Evolutionary conservation across 2,329 filamentous ascomycete species (phyloP).

Genomic region (Metarhizium sp.): DNA sequence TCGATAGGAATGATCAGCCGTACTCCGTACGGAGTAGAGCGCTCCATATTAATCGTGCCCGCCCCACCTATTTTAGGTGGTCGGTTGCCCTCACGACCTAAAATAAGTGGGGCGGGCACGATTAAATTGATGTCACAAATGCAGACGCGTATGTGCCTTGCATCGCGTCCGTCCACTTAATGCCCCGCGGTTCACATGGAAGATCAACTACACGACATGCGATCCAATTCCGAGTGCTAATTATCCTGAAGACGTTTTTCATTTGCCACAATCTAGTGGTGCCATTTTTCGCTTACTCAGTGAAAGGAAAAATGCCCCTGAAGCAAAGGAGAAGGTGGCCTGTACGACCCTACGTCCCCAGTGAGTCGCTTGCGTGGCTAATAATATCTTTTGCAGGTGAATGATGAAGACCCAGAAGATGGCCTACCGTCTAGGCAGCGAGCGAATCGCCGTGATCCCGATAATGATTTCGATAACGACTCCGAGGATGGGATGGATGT

Average conservation of each 20-base stretch:
- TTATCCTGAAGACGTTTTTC: not conserved
- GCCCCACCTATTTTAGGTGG: too few relatives aligned
- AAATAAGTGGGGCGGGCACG: too few relatives aligned
- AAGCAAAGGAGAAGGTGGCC: slow-evolving; percentile 21
- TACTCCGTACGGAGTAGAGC: too few relatives aligned
- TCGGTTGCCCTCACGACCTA: too few relatives aligned
- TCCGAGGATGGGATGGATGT: slow-evolving; percentile 29
- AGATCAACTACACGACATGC: not conserved
- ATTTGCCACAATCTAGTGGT: not conserved
- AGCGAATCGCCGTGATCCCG: slow-evolving; percentile 17
- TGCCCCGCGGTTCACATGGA: not conserved
- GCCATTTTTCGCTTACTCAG: not conserved
- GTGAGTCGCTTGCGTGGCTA: not conserved
- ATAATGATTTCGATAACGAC: slow-evolving; percentile 21
- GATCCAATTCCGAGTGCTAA: not conserved
- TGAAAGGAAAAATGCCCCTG: slow-evolving; percentile 19
- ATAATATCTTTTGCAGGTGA: slow-evolving; percentile 9
- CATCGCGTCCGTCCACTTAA: not conserved
- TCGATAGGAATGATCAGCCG: not conserved
- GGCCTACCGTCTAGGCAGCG: slow-evolving; percentile 22
- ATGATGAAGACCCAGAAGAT: slow-evolving; percentile 23
- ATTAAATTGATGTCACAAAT: too few relatives aligned
- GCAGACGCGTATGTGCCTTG: not conserved
- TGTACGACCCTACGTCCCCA: slow-evolving; percentile 14
- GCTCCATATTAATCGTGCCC: too few relatives aligned